Conservation (phyloP, 139 green algal species). For the Pleodorina starrii region DNA sequence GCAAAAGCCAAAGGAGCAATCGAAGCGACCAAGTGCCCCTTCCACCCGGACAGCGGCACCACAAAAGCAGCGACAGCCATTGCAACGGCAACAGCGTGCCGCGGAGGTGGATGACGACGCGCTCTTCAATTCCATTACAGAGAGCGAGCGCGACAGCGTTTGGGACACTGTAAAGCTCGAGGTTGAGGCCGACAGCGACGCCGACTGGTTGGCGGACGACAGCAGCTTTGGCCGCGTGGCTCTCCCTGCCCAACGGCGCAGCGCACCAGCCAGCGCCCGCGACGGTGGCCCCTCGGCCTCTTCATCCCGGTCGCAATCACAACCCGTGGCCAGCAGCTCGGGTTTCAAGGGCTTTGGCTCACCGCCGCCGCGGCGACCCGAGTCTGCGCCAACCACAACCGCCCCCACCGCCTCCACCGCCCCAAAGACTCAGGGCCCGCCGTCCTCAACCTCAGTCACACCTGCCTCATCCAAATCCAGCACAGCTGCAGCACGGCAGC, state of each 20-base stretch:
- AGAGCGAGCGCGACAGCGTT: conserved; percentile 8
- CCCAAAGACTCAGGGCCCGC: neutral
- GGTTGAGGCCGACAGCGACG: neutral
- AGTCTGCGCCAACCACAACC: no score
- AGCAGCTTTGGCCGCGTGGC: neutral
- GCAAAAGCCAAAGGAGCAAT: neutral
- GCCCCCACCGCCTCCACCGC: neutral
- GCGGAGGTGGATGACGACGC: neutral
- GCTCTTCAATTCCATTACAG: neutral
- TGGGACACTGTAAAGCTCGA: neutral
- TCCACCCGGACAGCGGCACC: neutral
- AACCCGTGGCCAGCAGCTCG: neutral
- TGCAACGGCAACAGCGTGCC: no score
- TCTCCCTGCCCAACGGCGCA: neutral
- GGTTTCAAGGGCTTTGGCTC: conserved; percentile 24
- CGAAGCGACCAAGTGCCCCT: neutral
- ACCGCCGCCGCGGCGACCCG: neutral
- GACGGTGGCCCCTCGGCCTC: neutral
- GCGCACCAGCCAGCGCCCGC: neutral
- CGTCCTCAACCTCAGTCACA: no score
- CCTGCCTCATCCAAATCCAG: no score
- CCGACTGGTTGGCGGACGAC: neutral
- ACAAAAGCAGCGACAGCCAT: neutral
- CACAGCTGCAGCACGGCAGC: no score
- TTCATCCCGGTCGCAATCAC: neutral